phyloP scores from a whole-genome alignment of 2,329 filamentous ascomycete species.

The Tolypocladium capitatum region DNA sequence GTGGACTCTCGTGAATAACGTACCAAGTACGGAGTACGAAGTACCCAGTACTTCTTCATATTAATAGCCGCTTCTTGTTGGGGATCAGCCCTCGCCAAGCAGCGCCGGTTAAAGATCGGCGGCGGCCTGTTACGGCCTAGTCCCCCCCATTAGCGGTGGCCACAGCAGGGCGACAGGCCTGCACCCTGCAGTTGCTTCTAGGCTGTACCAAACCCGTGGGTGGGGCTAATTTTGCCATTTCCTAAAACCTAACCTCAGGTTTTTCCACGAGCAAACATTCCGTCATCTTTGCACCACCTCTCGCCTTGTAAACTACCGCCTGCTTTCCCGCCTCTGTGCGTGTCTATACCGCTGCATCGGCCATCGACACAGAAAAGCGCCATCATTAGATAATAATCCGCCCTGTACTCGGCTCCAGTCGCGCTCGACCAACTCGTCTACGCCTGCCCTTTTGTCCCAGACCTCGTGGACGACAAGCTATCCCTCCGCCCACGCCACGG shows the following conservation, averaged over 20 bases:
- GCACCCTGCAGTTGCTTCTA: no score
- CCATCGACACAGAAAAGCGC: conserved; percentile 1
- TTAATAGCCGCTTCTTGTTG: no score
- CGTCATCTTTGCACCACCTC: conserved; percentile 6
- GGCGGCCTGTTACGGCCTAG: conserved; percentile 8
- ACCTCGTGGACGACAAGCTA: neutral
- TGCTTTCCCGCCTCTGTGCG: conserved; percentile 2
- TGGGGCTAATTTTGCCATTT: conserved; percentile 19
- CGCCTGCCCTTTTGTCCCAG: neutral
- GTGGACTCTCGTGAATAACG: no score
- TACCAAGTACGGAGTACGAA: no score
- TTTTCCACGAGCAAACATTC: conserved; percentile 13
- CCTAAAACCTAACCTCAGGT: conserved; percentile 19
- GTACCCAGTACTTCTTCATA: no score
- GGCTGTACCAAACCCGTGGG: no score
- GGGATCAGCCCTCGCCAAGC: conserved; percentile 20
- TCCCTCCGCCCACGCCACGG: neutral
- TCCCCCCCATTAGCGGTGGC: conserved; percentile 1
- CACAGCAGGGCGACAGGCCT: conserved; percentile 1
- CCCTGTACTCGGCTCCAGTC: neutral
- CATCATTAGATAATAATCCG: neutral
- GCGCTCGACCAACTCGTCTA: neutral
- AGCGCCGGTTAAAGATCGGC: conserved; percentile 18
- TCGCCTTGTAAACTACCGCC: conserved; percentile 5
- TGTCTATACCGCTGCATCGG: conserved; percentile 4